A percentile compares a stretch with the other conserved stretches of the same genome.
phyloP scores from a whole-genome alignment of 768 basidiomycete genomes.

The Rhizopogon roseolus region DNA sequence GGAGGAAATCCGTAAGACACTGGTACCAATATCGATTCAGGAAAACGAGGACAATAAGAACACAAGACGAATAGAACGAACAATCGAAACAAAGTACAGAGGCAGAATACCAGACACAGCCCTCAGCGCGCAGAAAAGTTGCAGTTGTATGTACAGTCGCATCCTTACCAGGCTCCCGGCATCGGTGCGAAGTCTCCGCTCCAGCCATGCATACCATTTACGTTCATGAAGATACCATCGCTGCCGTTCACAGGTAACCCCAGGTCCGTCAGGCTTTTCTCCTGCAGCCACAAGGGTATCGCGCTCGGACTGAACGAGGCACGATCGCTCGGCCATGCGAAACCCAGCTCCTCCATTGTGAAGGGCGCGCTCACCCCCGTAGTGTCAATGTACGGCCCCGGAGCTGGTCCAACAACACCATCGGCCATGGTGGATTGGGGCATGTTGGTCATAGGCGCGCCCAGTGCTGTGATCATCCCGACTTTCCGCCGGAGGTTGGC shows the following conservation, averaged over 20 bases:
- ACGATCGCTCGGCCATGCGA: constrained; percentile 62
- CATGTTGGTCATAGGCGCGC: constrained; percentile 43
- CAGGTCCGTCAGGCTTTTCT: constrained; percentile 88
- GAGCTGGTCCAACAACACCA: constrained; percentile 38
- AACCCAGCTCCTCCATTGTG: constrained; percentile 83
- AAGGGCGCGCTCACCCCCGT: constrained; percentile 56
- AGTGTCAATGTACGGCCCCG: constrained; percentile 47
- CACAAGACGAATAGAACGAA: background rate
- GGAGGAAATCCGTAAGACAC: background rate
- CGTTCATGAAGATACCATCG: constrained; percentile 84
- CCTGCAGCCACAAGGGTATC: constrained; percentile 90
- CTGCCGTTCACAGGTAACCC: constrained; percentile 89
- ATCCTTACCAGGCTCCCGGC: constrained; percentile 79
- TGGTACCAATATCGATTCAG: background rate
- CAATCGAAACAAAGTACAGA: background rate
- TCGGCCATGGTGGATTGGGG: constrained; percentile 52
- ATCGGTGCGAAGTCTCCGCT: constrained; percentile 67
- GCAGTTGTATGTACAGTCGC: background rate
- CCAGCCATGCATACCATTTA: constrained; percentile 71
- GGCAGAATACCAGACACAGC: background rate
- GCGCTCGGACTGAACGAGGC: constrained; percentile 72
- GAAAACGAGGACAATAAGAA: background rate
- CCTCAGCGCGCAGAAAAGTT: background rate
- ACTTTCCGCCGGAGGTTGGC: constrained; percentile 88
- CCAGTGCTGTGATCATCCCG: constrained; percentile 51